Evolutionary conservation across 2,329 filamentous ascomycete genomes (phyloP).

Genomic region (Fusarium vanettenii): DNA sequence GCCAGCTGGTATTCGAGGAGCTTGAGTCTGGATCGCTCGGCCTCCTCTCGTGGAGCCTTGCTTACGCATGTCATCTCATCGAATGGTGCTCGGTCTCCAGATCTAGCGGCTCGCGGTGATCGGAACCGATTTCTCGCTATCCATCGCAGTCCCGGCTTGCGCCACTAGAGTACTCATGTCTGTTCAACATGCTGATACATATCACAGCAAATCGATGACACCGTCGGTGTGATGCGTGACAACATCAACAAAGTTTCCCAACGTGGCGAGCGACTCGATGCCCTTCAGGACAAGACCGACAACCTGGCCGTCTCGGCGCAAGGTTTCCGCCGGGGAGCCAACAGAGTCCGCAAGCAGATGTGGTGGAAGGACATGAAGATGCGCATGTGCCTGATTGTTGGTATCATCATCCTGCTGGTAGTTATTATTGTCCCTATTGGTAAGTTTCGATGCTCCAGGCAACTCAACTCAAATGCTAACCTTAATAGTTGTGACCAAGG

Average conservation of each 20-base stretch:
- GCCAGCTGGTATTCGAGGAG: background rate
- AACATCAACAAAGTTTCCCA: constrained; percentile 98
- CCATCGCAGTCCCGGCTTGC: background rate
- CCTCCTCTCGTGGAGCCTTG: background rate
- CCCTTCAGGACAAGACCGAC: constrained; percentile 93
- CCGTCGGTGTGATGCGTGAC: constrained; percentile 93
- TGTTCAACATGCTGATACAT: constrained; percentile 26
- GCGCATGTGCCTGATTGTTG: constrained; percentile 94
- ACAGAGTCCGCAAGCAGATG: constrained; percentile 97
- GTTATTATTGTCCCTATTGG: constrained; percentile 95
- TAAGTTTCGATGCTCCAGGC: constrained; percentile 55
- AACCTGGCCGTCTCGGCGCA: constrained; percentile 93
- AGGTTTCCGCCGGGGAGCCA: constrained; percentile 95
- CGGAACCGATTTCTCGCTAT: constrained; percentile 1
- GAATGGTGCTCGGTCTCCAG: background rate
- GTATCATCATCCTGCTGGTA: constrained; percentile 89
- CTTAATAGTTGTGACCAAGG: constrained; percentile 51
- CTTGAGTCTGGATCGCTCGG: background rate
- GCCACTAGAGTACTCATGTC: background rate
- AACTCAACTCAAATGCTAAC: constrained; percentile 16
- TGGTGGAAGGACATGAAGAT: constrained; percentile 99
- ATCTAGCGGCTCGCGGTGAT: background rate
- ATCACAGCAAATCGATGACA: constrained; percentile 93
- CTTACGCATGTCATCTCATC: background rate
- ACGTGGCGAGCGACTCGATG: constrained; percentile 89